These are phyloP conservation scores for Stenocarpella maydis DNA, from an alignment of 2,329 filamentous ascomycete species.

Conservation along the genomic window DNA sequence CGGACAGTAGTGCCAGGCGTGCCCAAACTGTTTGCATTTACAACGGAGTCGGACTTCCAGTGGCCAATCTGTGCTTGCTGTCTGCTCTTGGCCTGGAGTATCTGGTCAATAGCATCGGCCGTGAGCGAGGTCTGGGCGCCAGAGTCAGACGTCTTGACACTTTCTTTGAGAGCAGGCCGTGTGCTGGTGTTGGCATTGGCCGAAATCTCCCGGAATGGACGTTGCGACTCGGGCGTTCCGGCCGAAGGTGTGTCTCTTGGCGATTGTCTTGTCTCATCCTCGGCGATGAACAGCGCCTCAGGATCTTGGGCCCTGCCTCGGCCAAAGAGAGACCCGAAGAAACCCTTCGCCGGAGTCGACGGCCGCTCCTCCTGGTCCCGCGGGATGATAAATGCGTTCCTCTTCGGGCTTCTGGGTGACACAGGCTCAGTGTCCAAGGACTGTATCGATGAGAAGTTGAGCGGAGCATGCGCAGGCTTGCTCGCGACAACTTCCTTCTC, in stretches of 20 bases:
- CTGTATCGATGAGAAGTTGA: constrained; percentile 51
- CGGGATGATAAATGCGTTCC: constrained; percentile 65
- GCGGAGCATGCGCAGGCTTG: constrained; percentile 35
- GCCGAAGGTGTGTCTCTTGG: constrained; percentile 50
- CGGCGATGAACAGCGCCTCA: constrained; percentile 61
- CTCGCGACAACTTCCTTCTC: constrained; percentile 24
- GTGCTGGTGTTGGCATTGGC: constrained; percentile 56
- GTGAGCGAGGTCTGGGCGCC: constrained; percentile 85
- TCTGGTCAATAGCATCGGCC: constrained; percentile 79
- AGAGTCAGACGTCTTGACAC: constrained; percentile 67
- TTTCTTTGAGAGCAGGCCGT: constrained; percentile 50
- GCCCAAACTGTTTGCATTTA: constrained; percentile 37
- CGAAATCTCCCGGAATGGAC: constrained; percentile 70
- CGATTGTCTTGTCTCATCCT: constrained; percentile 70
- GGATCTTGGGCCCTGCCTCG: constrained; percentile 53
- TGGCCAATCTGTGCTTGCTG: constrained; percentile 43
- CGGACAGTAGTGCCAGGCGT: constrained; percentile 50
- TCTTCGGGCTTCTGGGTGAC: constrained; percentile 59
- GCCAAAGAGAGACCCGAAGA: constrained; percentile 46
- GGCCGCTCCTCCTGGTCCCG: constrained; percentile 49
- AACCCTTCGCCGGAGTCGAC: constrained; percentile 24
- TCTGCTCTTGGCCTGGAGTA: constrained; percentile 66
- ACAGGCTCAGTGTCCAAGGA: constrained; percentile 56
- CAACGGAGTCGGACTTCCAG: constrained; percentile 48
- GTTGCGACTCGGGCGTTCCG: constrained; percentile 63